These are phyloP conservation scores for Akanthomyces lecanii DNA, from an alignment of 2,329 filamentous ascomycete species.

Conservation along the genomic window DNA sequence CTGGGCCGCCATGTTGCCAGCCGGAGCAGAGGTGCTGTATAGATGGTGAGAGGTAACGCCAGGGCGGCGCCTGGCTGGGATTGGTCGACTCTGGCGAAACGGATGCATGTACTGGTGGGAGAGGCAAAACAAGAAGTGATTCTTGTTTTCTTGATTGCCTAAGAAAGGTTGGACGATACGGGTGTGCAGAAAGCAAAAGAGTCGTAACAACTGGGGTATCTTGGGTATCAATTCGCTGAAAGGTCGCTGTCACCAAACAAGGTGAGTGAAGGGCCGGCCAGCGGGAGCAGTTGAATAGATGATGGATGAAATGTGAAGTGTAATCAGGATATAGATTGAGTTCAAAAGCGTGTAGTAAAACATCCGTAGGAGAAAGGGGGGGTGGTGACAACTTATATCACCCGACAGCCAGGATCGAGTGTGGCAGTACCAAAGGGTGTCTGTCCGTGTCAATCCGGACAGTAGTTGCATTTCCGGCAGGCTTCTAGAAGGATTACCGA, in stretches of 20 bases:
- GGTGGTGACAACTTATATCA: conserved; percentile 15
- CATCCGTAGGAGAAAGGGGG: neutral
- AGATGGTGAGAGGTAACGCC: conserved; percentile 1
- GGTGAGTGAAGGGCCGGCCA: conserved; percentile 6
- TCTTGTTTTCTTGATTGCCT: neutral
- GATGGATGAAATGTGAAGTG: neutral
- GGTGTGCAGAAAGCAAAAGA: neutral
- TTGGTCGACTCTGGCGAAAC: conserved; percentile 13
- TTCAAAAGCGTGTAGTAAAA: neutral
- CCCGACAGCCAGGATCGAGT: conserved; percentile 8
- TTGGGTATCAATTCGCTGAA: conserved; percentile 4
- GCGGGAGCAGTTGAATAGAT: neutral
- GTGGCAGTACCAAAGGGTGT: conserved; percentile 10
- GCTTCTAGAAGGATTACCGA: conserved; percentile 12
- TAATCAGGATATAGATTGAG: neutral
- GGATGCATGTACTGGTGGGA: conserved; percentile 9
- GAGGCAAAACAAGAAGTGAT: conserved; percentile 6
- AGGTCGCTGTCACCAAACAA: neutral
- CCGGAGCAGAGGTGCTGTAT: conserved; percentile 12
- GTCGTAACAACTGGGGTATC: neutral
- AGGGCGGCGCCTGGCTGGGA: conserved; percentile 6
- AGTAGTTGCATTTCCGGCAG: conserved; percentile 9
- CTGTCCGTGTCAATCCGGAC: neutral
- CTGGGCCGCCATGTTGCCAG: conserved; percentile 8
- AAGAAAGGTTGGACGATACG: neutral